Evolutionary conservation across 139 green algal species (phyloP).

Genomic region (Chlorella vulgaris): DNA sequence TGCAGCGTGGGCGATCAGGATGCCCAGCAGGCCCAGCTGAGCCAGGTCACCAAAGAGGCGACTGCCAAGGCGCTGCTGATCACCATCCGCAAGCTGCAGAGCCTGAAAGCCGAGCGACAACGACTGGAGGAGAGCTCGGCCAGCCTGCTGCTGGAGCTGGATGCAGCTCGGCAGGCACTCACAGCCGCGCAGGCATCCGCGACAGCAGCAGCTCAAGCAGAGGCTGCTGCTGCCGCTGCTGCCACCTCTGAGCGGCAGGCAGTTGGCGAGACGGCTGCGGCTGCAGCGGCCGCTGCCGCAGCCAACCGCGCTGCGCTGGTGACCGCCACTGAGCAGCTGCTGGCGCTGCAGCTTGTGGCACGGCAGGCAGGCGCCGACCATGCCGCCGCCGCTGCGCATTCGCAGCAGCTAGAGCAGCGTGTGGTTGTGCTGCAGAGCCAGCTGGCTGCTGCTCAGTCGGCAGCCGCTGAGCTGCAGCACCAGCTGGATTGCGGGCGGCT

Average conservation of each 20-base stretch:
- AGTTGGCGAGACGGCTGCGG: neutral
- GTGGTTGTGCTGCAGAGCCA: constrained; percentile 3
- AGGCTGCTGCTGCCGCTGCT: constrained; percentile 22
- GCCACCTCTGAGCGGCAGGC: neutral
- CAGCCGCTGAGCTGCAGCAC: constrained; percentile 8
- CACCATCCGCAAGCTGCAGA: constrained; percentile 26
- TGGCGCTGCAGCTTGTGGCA: neutral
- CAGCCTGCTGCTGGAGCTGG: constrained; percentile 74
- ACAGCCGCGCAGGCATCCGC: neutral
- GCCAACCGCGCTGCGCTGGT: constrained; percentile 42
- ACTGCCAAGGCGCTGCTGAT: constrained; percentile 42
- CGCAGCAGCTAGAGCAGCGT: neutral
- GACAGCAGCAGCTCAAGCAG: constrained; percentile 21
- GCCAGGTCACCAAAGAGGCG: constrained; percentile 32
- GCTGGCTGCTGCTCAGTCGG: neutral
- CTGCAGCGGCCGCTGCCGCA: constrained; percentile 28
- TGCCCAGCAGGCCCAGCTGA: constrained; percentile 12
- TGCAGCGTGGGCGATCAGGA: constrained; percentile 34
- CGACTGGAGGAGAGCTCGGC: constrained; percentile 65
- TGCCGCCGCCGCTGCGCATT: neutral
- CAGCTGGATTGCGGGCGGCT: constrained; percentile 25
- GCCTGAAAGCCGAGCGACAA: constrained; percentile 38
- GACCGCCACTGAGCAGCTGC: constrained; percentile 8
- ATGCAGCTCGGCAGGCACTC: constrained; percentile 48
- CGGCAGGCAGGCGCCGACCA: neutral